These are phyloP conservation scores for Pouteria campechiana DNA, from an alignment of 179 eudicot species.

Conservation along the genomic window DNA sequence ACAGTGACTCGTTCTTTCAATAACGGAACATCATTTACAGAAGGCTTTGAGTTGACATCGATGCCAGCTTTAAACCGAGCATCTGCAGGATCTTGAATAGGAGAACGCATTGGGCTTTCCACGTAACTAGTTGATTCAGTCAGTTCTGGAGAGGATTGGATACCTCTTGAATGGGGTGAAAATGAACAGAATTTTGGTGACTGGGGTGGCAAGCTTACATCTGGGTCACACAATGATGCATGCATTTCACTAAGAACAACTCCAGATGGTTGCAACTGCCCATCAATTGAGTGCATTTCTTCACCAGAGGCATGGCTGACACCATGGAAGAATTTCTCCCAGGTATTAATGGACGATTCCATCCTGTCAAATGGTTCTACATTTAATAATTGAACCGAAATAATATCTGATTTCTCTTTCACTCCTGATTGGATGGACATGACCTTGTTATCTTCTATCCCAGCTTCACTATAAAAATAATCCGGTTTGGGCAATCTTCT, in stretches of 20 bases:
- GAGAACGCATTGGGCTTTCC: constrained; percentile 16
- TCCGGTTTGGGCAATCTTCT: constrained; percentile 27
- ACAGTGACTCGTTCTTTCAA: not conserved
- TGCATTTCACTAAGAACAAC: constrained; percentile 3
- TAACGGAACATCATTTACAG: not conserved
- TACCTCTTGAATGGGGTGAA: constrained; percentile 12
- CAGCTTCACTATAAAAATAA: constrained; percentile 18
- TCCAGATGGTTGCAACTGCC: constrained; percentile 7
- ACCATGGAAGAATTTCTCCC: constrained; percentile 20
- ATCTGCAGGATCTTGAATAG: constrained; percentile 10
- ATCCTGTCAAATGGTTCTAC: constrained; percentile 12
- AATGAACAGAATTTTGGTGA: constrained; percentile 5
- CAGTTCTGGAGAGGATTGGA: constrained; percentile 21
- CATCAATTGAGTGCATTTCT: constrained; percentile 6
- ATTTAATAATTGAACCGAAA: constrained; percentile 8
- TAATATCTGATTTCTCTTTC: constrained; percentile 8
- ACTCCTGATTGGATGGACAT: not conserved
- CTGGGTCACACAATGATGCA: constrained; percentile 19
- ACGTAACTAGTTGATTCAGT: constrained; percentile 10
- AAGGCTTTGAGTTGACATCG: constrained; percentile 21
- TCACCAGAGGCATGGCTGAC: constrained; percentile 4
- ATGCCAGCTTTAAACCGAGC: constrained; percentile 9
- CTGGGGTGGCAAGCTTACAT: constrained; percentile 2
- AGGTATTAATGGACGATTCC: constrained; percentile 22
- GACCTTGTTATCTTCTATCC: constrained; percentile 1